Evolutionary conservation across 2,329 filamentous ascomycete species (phyloP).

Genomic region (Myrmaecium sp.): DNA sequence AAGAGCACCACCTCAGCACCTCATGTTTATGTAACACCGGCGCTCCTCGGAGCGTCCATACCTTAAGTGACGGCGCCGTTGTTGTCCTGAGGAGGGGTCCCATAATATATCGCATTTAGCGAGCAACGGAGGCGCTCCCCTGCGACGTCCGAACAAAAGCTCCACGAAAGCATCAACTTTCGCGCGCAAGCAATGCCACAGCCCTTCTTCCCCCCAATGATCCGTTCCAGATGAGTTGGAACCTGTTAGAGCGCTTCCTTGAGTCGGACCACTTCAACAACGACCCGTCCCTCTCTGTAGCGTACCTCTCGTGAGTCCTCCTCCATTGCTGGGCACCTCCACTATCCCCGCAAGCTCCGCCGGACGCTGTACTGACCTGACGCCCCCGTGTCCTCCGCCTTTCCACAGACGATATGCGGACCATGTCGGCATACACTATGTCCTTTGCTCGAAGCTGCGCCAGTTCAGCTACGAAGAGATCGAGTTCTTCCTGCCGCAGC

Average conservation of each 20-base stretch:
- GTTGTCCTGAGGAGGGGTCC: too few species aligned
- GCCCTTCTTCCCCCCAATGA: too few species aligned
- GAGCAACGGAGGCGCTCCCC: too few species aligned
- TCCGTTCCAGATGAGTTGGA: slow-evolving; percentile 47
- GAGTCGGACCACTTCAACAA: slow-evolving; percentile 90
- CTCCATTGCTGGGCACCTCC: slow-evolving; percentile 10
- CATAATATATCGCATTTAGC: too few species aligned
- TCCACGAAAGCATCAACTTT: too few species aligned
- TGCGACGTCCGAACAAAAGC: too few species aligned
- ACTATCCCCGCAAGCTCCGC: slow-evolving; percentile 6
- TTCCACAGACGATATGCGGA: slow-evolving; percentile 60
- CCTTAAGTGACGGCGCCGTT: too few species aligned
- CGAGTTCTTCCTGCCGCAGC: slow-evolving; percentile 72
- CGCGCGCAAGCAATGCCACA: too few species aligned
- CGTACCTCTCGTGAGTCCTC: slow-evolving; percentile 63
- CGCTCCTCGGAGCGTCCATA: too few species aligned
- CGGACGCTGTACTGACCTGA: slow-evolving; percentile 9
- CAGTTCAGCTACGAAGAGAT: slow-evolving; percentile 84
- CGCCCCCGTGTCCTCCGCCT: slow-evolving; percentile 8
- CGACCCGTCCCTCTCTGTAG: slow-evolving; percentile 75
- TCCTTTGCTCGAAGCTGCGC: slow-evolving; percentile 74
- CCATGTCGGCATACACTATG: slow-evolving; percentile 80
- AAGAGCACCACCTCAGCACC: too few species aligned
- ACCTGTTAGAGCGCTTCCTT: slow-evolving; percentile 77
- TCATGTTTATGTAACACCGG: too few species aligned